A percentile compares a stretch with the other conserved stretches of the same genome.
These are phyloP conservation scores for Gyromitra esculenta DNA, from an alignment of 2,329 filamentous ascomycete species.

Conservation along the genomic window DNA sequence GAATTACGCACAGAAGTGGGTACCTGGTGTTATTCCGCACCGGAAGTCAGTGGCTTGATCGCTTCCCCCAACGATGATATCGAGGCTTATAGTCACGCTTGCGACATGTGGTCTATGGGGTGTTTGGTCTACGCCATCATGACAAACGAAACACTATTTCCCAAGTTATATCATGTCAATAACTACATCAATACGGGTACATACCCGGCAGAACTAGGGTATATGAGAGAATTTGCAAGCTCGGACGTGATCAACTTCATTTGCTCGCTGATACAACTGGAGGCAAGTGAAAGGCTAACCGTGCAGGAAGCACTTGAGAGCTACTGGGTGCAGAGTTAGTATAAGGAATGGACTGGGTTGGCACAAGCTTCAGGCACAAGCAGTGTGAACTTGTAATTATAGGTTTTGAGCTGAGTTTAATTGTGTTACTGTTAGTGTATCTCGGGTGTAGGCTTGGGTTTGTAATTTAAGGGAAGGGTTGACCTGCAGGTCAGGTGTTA, in stretches of 20 bases:
- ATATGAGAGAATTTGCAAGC: neutral
- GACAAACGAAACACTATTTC: conserved; percentile 10
- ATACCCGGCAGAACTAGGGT: neutral
- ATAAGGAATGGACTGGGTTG: too few species aligned
- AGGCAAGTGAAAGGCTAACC: conserved; percentile 6
- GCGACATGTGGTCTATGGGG: conserved; percentile 43
- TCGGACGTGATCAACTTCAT: conserved; percentile 1
- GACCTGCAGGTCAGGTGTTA: too few species aligned
- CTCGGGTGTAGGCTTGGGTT: too few species aligned
- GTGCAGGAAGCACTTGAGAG: neutral
- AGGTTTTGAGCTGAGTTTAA: too few species aligned
- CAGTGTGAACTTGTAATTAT: too few species aligned
- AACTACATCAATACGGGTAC: neutral
- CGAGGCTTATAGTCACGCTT: conserved; percentile 11
- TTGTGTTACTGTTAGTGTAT: too few species aligned
- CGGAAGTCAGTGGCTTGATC: conserved; percentile 2
- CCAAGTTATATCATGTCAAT: neutral
- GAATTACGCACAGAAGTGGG: conserved; percentile 13
- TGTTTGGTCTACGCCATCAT: conserved; percentile 25
- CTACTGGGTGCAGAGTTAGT: neutral
- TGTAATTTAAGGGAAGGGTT: too few species aligned
- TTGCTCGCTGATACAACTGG: neutral
- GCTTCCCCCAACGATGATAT: neutral
- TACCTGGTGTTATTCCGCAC: conserved; percentile 28
- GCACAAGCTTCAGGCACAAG: too few species aligned